Evolutionary conservation across 2,329 filamentous ascomycete species (phyloP).

Genomic region (Colletotrichum lupini): DNA sequence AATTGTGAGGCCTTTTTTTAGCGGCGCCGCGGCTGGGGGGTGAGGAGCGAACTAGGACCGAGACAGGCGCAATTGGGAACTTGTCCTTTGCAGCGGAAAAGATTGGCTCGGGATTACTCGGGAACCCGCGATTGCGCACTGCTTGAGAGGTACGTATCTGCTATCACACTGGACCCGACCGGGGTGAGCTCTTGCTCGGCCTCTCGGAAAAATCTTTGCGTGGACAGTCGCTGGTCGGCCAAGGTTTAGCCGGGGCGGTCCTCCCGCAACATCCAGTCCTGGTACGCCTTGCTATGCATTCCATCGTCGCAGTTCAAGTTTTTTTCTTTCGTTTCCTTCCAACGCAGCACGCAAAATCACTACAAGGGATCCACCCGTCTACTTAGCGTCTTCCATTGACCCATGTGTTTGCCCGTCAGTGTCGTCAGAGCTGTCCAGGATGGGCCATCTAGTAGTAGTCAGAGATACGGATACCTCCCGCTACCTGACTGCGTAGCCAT

Average conservation of each 20-base stretch:
- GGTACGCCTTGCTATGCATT: too few relatives aligned
- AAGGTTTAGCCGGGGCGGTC: slow-evolving; percentile 27
- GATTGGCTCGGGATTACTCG: slow-evolving; percentile 38
- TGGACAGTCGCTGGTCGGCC: slow-evolving; percentile 7
- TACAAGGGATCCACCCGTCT: slow-evolving; percentile 5
- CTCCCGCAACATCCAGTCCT: neutral
- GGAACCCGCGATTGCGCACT: slow-evolving; percentile 27
- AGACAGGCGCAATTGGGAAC: slow-evolving; percentile 20
- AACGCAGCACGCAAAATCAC: neutral
- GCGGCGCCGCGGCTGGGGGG: slow-evolving; percentile 27
- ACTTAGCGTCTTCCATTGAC: slow-evolving; percentile 31
- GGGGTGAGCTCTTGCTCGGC: slow-evolving; percentile 7
- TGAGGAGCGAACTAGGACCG: neutral
- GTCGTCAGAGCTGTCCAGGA: slow-evolving; percentile 9
- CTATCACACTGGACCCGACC: neutral
- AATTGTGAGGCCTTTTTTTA: slow-evolving; percentile 37
- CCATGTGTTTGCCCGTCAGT: slow-evolving; percentile 29
- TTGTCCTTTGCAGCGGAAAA: slow-evolving; percentile 33
- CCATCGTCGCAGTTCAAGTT: neutral
- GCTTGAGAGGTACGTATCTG: neutral
- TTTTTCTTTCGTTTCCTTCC: neutral
- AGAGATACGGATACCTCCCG: neutral
- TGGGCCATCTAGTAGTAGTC: neutral
- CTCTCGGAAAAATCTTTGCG: slow-evolving; percentile 26
- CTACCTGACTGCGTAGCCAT: neutral